Conservation (phyloP, 208 protist species). For the Trypanosoma brucei region DNA sequence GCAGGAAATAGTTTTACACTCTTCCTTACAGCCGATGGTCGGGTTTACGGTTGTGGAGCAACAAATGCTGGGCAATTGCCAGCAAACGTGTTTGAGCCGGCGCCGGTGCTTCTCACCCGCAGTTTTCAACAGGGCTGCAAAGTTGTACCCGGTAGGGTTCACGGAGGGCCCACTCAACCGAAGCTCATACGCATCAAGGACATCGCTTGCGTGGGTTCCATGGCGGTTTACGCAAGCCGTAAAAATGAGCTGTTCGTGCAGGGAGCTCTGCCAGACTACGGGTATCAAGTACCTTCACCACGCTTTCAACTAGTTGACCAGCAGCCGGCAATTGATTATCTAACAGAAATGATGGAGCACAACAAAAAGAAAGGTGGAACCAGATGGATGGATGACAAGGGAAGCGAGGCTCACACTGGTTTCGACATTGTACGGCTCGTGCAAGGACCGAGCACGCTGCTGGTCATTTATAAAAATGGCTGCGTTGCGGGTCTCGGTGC, state of each 20-base stretch:
- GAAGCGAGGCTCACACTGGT: background rate
- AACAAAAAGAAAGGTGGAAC: conserved; percentile 2
- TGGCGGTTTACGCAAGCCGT: conserved; percentile 48
- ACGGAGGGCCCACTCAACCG: background rate
- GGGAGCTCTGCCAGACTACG: conserved; percentile 54
- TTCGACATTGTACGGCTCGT: conserved; percentile 38
- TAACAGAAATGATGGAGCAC: conserved; percentile 5
- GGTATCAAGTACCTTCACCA: conserved; percentile 43
- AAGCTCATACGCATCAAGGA: conserved; percentile 62
- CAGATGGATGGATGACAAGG: background rate
- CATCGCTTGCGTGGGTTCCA: conserved; percentile 46
- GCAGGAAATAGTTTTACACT: conserved; percentile 67
- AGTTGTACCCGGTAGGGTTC: background rate
- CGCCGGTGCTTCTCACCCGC: conserved; percentile 47
- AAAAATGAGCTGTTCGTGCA: conserved; percentile 65
- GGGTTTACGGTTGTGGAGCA: conserved; percentile 67
- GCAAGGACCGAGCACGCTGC: conserved; percentile 41
- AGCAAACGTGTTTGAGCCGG: conserved; percentile 57
- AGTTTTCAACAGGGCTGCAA: conserved; percentile 28
- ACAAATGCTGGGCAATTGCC: conserved; percentile 64
- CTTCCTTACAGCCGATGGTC: conserved; percentile 55
- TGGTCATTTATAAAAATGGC: conserved; percentile 64
- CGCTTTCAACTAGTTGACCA: conserved; percentile 52
- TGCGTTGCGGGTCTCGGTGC: conserved; percentile 56
- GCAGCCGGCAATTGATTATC: conserved; percentile 23